These are phyloP conservation scores for Mortierella hygrophila DNA, from an alignment of 192 early-diverging fungal species.

Conservation along the genomic window DNA sequence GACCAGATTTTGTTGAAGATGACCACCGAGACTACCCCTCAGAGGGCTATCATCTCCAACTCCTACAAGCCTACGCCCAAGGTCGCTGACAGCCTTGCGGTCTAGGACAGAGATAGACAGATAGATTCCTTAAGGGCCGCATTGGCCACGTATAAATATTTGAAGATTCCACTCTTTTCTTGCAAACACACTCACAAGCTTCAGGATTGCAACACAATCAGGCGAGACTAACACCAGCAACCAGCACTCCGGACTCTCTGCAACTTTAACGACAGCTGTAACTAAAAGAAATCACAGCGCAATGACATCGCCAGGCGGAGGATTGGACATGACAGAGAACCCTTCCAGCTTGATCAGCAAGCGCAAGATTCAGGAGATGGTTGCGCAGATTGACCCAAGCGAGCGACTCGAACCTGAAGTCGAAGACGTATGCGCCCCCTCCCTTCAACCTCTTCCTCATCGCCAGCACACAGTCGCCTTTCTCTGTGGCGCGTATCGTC, in stretches of 20 bases:
- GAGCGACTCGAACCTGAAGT: slow-evolving; percentile 87
- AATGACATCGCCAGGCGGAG: slow-evolving; percentile 53
- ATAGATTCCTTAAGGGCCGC: not conserved
- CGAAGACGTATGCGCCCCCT: slow-evolving; percentile 71
- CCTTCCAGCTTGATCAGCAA: slow-evolving; percentile 69
- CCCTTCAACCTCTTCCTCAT: not conserved
- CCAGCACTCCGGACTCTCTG: not conserved
- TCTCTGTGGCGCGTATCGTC: not conserved
- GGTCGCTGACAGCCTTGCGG: not conserved
- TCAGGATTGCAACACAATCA: not conserved
- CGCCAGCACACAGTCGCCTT: no score
- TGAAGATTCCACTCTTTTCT: not conserved
- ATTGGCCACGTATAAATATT: not conserved
- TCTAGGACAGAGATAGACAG: not conserved
- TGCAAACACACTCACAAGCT: not conserved
- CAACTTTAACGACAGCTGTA: not conserved
- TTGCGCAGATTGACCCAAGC: slow-evolving; percentile 85
- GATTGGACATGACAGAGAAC: slow-evolving; percentile 52
- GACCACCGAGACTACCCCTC: slow-evolving; percentile 40
- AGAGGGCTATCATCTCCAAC: slow-evolving; percentile 32
- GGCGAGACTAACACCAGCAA: not conserved
- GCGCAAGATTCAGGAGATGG: slow-evolving; percentile 87
- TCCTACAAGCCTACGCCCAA: slow-evolving; percentile 2
- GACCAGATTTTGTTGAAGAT: slow-evolving; percentile 73
- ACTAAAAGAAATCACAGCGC: not conserved